Evolutionary conservation across 2,329 filamentous ascomycete genomes (phyloP), one percentile per base, ranked within the genome.

Genomic region (Claviceps sp.): DNA sequence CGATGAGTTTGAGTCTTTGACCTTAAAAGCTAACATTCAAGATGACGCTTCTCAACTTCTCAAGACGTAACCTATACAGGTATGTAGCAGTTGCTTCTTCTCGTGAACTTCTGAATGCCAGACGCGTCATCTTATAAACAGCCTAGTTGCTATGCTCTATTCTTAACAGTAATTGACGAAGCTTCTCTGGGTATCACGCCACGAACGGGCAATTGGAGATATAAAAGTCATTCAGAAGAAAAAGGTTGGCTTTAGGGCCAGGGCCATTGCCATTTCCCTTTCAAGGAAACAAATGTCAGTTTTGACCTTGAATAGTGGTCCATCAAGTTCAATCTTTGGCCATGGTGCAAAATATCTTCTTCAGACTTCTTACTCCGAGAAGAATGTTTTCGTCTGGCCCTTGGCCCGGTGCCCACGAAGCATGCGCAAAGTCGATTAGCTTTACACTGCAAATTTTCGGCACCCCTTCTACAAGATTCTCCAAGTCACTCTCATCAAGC

Each of bases 391-490:
- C 84, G 64, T 98, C 93, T 0, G 86, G 84, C 0, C 91, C 91
- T 60, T 85, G 70, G 1, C 88, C 88, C 0, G 87, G 85, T 1
- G 81, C 85, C 83, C 85, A 97, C 48, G 74, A 71, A 11, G 93
- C 93, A 67, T 98, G 93, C 1, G 93, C 93, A 74, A 98, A 98
- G 66, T 98, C 93, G 59, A 98, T 98, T 56, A 98, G 75, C 63
- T 91, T 93, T 48, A 96, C 75, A 13, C 81, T 78, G 61, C 85
- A 88, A 44, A 95, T 79, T 59, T 83, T 83, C 0, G 85, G 85
- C 11, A 71, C 54, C 16, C 45, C 74, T 2, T 72, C 72, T 1
- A 71, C 66, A 1, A 66, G 63, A 0, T 69, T 67, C 40, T 66
- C 65, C 13, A 79, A 75, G 2, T 82, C 78, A 4, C 74, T 74